Evolutionary conservation across 495 filamentous ascomycete species (phyloP).

Genomic region (Filosporella fistucella): DNA sequence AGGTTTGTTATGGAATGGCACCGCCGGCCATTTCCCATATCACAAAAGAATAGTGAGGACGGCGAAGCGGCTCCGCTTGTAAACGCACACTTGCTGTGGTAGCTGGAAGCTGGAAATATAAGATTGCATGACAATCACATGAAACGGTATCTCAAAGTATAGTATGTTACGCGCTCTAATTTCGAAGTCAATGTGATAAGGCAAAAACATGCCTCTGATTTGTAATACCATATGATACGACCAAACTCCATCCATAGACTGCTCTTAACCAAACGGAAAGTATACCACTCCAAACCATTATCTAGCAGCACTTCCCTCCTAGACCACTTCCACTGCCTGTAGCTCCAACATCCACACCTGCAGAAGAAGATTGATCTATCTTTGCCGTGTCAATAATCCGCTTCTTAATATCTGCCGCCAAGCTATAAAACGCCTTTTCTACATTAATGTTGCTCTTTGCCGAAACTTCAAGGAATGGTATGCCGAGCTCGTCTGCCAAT

Average conservation of each 20-base stretch:
- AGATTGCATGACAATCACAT: too few relatives aligned
- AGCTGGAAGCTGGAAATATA: conserved; percentile 3
- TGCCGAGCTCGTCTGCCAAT: conserved; percentile 92
- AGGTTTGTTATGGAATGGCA: conserved; percentile 57
- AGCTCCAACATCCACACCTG: conserved; percentile 70
- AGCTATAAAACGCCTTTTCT: conserved; percentile 95
- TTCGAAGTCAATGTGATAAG: conserved; percentile 2
- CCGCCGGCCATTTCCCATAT: conserved; percentile 34
- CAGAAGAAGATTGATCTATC: conserved; percentile 61
- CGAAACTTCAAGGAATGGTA: conserved; percentile 97
- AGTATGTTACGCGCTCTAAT: background rate
- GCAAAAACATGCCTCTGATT: conserved; percentile 18
- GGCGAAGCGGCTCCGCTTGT: conserved; percentile 33
- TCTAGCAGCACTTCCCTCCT: conserved; percentile 85
- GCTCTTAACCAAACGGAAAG: conserved; percentile 22
- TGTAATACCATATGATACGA: conserved; percentile 25
- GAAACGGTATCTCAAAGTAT: too few relatives aligned
- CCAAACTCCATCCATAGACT: conserved; percentile 27
- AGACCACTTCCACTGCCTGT: conserved; percentile 50
- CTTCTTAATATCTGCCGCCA: conserved; percentile 98
- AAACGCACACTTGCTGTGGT: conserved; percentile 46
- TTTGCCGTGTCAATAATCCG: conserved; percentile 82
- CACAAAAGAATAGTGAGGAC: conserved; percentile 15
- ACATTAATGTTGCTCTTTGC: conserved; percentile 99
- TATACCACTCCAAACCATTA: conserved; percentile 8